Evolutionary conservation across 306 rosid species (phyloP).

Genomic region (Datisca glomerata): DNA sequence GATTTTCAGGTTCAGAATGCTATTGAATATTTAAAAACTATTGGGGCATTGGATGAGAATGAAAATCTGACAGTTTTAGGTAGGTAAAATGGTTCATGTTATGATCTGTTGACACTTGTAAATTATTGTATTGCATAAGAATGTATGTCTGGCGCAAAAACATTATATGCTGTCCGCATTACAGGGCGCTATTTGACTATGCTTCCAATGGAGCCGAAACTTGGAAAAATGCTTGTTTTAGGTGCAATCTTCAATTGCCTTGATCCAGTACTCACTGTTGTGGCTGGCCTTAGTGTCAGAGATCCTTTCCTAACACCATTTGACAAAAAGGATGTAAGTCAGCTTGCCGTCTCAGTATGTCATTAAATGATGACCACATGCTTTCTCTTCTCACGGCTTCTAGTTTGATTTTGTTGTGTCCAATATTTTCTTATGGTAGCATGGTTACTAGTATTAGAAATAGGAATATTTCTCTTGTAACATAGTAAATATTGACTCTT

Average conservation of each 20-base stretch:
- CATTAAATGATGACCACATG: not conserved
- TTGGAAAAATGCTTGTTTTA: conserved; percentile 85
- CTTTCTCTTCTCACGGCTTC: conserved; percentile 1
- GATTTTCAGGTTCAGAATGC: conserved; percentile 82
- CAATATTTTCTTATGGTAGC: not conserved
- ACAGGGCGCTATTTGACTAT: conserved; percentile 66
- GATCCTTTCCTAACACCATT: conserved; percentile 84
- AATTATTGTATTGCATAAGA: conserved; percentile 7
- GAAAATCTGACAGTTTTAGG: conserved; percentile 83
- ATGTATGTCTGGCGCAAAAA: conserved; percentile 4
- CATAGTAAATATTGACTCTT: too few species aligned
- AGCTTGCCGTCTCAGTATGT: conserved; percentile 1
- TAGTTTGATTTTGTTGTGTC: not conserved
- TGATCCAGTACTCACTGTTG: conserved; percentile 85
- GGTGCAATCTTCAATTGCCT: conserved; percentile 83
- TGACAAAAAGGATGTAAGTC: conserved; percentile 87
- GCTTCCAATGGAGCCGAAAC: conserved; percentile 99
- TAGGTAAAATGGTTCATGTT: conserved; percentile 18
- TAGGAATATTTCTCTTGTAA: too few species aligned
- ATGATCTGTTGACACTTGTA: conserved; percentile 8
- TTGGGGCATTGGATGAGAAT: conserved; percentile 80
- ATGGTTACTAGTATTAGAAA: too few species aligned
- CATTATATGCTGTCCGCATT: conserved; percentile 18
- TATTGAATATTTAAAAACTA: conserved; percentile 66
- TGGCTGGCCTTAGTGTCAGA: conserved; percentile 90